These are phyloP conservation scores for Phragmites australis DNA, from an alignment of 176 grass and related monocot genomes.

Conservation along the genomic window DNA sequence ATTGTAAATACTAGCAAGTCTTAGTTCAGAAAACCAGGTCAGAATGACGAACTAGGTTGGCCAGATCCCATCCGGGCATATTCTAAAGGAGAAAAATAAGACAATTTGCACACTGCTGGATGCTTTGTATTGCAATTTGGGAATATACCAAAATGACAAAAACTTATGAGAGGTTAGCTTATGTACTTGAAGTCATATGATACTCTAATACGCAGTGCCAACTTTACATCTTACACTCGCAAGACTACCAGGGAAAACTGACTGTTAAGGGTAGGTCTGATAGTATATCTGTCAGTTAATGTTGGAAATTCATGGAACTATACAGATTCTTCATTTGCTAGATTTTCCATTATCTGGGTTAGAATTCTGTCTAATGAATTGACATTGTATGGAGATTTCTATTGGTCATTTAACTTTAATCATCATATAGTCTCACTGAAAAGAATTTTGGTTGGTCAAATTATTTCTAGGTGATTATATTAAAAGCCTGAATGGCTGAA, in stretches of 20 bases:
- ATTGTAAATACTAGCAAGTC: background rate
- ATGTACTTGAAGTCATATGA: constrained; percentile 2
- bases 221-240: background rate
- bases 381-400: constrained; percentile 23
- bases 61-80: background rate
- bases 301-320: background rate
- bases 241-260: background rate
- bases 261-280: constrained; percentile 12
- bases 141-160: background rate
- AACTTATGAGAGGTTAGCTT: background rate
- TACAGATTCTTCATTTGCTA: background rate
- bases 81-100: background rate
- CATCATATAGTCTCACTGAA: background rate
- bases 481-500: constrained; percentile 39
- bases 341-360: background rate
- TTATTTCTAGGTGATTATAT: constrained; percentile 29
- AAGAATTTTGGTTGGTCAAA: background rate
- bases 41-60: background rate
- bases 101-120: background rate
- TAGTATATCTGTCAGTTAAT: background rate
- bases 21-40: background rate
- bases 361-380: constrained; percentile 1
- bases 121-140: background rate
- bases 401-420: background rate
- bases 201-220: constrained; percentile 1